Base-by-base conservation (phyloP, 1,139 yeast genomes). In the Candida sp. region DNA sequence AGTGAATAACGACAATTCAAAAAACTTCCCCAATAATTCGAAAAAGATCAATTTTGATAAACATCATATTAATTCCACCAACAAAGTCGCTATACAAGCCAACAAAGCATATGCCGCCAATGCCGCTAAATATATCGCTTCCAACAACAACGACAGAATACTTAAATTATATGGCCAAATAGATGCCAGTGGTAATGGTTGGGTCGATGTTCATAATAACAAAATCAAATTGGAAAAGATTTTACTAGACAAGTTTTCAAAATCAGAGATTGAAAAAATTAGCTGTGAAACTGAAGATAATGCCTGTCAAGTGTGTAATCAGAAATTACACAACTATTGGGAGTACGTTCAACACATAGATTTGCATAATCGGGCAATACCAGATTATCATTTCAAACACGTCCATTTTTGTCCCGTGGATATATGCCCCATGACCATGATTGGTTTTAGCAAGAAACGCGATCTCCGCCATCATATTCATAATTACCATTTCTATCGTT, bases 401-500 rank as follows among this genome's bases (percentile, higher is more conserved):
- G 39, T 37, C 27, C 39, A 37, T 21, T 37, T 27, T 21, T 84
- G 90, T 54, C 82, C 82, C 0, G 71, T 75, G 36, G 56, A 60
- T 11, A 64, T 68, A 25, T 84, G 91, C 52, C 85, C 86, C 0
- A 82, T 86, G 82, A 69, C 73, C 38, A 61, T 78, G 3, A 64
- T 83, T 35, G 90, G 90, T 0, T 68, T 81, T 43, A 77, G 79
- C 33, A 75, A 84, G 45, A 68, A 77, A 42, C 80, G 82, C 4
- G 87, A 82, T 50, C 72, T 83, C 47, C 67, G 78, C 46, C 75
- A 88, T 47, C 90, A 84, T 52, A 75, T 81, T 47, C 74, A 78
- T 29, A 68, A 75, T 36, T 83, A 81, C 50, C 90, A 84, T 54
- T 50, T 55, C 37, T 47, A 47, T 23, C 45, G 49, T 22, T 58